Percentiles rank a stretch among this genome's conserved stretches.
Conservation (phyloP, 176 grass and related monocot genomes). For the Otatea glauca region DNA sequence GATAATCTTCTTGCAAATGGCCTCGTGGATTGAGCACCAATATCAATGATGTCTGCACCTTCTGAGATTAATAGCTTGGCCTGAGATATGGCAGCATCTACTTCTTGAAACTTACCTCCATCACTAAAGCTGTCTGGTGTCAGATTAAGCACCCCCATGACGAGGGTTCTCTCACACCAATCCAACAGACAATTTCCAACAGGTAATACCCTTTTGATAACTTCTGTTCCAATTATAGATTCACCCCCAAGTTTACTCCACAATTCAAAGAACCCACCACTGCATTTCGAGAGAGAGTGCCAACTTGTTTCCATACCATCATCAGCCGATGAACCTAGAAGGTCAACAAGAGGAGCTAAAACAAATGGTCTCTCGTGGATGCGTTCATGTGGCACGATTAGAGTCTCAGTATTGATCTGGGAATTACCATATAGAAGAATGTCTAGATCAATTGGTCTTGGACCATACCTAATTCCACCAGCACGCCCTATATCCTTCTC, state of each 20-base stretch:
- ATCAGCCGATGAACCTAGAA: conserved; percentile 60
- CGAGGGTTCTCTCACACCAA: conserved; percentile 68
- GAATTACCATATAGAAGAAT: conserved; percentile 79
- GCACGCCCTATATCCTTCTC: conserved; percentile 73
- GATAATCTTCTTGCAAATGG: conserved; percentile 74
- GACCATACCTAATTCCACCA: conserved; percentile 73
- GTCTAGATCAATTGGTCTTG: conserved; percentile 85
- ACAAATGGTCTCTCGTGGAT: conserved; percentile 93
- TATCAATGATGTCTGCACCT: conserved; percentile 89
- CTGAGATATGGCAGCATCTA: conserved; percentile 64
- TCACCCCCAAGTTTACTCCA: conserved; percentile 85
- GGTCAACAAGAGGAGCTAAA: conserved; percentile 83
- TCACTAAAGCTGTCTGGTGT: conserved; percentile 93
- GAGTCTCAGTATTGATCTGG: conserved; percentile 53
- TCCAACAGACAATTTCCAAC: conserved; percentile 59
- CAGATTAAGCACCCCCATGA: conserved; percentile 93
- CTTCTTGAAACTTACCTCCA: conserved; percentile 75
- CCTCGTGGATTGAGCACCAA: conserved; percentile 92
- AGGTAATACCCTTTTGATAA: conserved; percentile 72
- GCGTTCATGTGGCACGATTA: conserved; percentile 78
- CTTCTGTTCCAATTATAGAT: conserved; percentile 71
- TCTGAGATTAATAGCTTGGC: conserved; percentile 69
- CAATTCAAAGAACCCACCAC: conserved; percentile 62
- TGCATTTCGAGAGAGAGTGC: conserved; percentile 68
- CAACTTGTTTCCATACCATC: conserved; percentile 58